Evolutionary conservation across 2,329 filamentous ascomycete species (phyloP), one percentile per base, ranked within the genome.

Genomic region (Diaporthe vexans): DNA sequence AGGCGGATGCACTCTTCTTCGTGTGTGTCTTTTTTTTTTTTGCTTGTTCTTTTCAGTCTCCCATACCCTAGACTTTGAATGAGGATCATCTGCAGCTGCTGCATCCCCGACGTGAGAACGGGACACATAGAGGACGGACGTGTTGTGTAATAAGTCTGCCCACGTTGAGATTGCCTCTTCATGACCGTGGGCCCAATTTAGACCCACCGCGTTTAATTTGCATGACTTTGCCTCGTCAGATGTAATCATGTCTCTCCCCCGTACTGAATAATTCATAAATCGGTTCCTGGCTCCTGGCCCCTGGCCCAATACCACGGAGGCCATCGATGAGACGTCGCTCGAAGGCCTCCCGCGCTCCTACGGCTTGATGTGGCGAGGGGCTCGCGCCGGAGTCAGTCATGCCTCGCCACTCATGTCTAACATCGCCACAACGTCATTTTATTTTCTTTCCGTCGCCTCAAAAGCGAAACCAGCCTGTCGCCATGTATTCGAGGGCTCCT

Each of bases 21-120:
- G n/a, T 52, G 48, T 52, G 48, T 15, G 4, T 1, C 10, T 15
- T 26, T 26, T 24, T 26, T 21, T 43, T n/a, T 46, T 13, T 7
- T 43, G 24, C 57, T 63, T 43, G 10, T 72, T 54, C 51, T 37
- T 13, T 54, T 54, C 63, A 11, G 4, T 26, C 29, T 10, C 26
- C 24, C 48, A 68, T 68, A 68, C 63, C 63, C 63, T 68, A 68
- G 46, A 54, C 15, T 54, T 26, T 54, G 33, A 68, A 40, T 54
- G 48, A 68, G n/a, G 63, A 54, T 15, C 33, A 5, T 4, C 15
- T 37, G 35, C 29, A 24, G 13, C 29, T 4, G 46, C 11, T 35
- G 19, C 9, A 54, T 24, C 29, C 33, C 33, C 48, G 40, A 4
- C 24, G 33, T 54, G 48, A 46, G 10, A 54, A 51, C 19, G 40